phyloP scores from a whole-genome alignment of 306 rosid species.

The Fagus crenata region DNA sequence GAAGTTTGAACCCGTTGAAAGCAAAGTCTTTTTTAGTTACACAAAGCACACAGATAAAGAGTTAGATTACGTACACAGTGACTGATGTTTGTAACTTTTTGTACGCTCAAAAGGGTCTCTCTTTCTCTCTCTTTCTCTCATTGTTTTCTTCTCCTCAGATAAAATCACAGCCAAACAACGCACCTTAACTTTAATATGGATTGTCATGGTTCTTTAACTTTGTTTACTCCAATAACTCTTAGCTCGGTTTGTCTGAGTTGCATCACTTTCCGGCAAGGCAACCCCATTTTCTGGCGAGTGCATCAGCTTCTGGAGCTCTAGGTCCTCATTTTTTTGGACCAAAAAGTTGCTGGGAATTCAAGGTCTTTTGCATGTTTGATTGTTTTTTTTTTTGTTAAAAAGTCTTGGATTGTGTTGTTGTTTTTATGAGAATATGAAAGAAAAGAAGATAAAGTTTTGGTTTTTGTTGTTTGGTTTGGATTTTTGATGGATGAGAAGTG shows the following conservation, averaged over 20 bases:
- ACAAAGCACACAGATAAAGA: neutral
- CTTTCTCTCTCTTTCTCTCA: neutral
- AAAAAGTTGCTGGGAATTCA: constrained; percentile 24
- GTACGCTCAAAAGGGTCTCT: neutral
- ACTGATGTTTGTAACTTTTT: neutral
- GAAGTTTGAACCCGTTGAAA: too few relatives aligned
- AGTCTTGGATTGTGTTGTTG: constrained; percentile 9
- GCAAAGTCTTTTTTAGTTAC: neutral
- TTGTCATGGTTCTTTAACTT: constrained; percentile 27
- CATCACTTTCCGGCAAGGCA: constrained; percentile 31
- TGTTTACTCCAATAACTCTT: constrained; percentile 35
- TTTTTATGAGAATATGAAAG: constrained; percentile 10
- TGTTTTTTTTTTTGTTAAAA: neutral
- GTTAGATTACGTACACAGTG: constrained; percentile 22
- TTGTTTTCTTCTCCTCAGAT: constrained; percentile 36
- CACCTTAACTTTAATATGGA: constrained; percentile 38
- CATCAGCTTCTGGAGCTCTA: constrained; percentile 41
- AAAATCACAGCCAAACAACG: constrained; percentile 36
- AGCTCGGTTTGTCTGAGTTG: constrained; percentile 28
- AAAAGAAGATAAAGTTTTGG: constrained; percentile 1
- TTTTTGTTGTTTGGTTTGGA: neutral
- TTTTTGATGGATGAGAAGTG: constrained; percentile 3
- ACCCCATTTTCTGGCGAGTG: constrained; percentile 22
- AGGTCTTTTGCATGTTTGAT: constrained; percentile 43
- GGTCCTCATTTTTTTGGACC: constrained; percentile 11